These are phyloP conservation scores for Dactylellina haptotyla DNA, from an alignment of 2,329 filamentous ascomycete species.

Conservation along the genomic window DNA sequence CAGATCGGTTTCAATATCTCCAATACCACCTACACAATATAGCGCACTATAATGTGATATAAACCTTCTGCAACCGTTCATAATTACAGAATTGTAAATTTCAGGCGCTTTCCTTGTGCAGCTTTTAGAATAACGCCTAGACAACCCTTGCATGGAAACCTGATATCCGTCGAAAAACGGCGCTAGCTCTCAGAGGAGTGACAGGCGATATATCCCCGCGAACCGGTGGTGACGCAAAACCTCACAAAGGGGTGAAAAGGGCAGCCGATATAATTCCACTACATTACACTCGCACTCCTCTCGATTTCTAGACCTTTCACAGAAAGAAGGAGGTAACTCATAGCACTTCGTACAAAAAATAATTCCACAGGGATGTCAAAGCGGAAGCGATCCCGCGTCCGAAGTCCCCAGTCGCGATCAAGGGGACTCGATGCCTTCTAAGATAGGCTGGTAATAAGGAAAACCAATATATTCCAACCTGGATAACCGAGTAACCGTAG, in stretches of 20 bases:
- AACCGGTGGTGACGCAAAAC: constrained; percentile 20
- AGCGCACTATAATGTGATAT: neutral
- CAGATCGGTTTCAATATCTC: constrained; percentile 16
- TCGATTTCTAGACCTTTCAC: neutral
- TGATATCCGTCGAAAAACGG: constrained; percentile 24
- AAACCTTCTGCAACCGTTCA: neutral
- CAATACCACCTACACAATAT: neutral
- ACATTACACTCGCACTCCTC: neutral
- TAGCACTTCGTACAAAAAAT: constrained; percentile 3
- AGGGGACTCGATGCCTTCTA: constrained; percentile 22
- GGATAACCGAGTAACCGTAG: constrained; percentile 5
- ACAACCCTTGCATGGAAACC: constrained; percentile 8
- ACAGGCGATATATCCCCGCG: constrained; percentile 41
- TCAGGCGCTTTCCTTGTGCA: constrained; percentile 25
- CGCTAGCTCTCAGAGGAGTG: constrained; percentile 16
- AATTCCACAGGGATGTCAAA: constrained; percentile 16
- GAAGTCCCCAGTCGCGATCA: constrained; percentile 4
- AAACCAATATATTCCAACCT: constrained; percentile 4
- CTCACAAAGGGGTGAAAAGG: neutral
- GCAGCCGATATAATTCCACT: neutral
- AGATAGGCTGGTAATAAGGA: constrained; percentile 35
- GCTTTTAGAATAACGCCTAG: constrained; percentile 2
- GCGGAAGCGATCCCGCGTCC: constrained; percentile 47
- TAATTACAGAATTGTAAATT: constrained; percentile 3
- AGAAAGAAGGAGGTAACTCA: neutral